Conservation (phyloP, 805 yeast species). For the Schizosaccharomyces osmophilus region DNA sequence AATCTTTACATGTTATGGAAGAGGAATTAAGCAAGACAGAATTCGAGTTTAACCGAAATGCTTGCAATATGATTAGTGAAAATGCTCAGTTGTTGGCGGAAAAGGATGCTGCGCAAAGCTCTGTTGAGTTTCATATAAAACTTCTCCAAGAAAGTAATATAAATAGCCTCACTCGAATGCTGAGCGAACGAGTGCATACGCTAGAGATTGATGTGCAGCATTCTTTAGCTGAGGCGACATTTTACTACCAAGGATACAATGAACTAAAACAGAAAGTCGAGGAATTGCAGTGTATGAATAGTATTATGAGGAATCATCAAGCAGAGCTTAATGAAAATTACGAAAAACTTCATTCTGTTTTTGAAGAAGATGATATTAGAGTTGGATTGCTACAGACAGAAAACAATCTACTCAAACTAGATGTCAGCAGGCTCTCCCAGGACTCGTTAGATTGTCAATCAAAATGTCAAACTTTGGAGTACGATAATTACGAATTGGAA, state of each 20-base stretch:
- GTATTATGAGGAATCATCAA: not conserved
- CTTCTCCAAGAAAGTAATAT: not conserved
- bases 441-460: not conserved
- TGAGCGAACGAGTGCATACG: not conserved
- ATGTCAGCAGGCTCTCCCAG: not conserved
- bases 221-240: not conserved
- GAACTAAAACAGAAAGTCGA: not conserved
- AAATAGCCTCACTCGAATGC: not conserved
- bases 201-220: not conserved
- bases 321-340: not conserved
- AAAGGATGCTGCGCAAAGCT: not conserved
- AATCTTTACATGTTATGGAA: not conserved
- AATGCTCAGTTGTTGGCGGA: not conserved
- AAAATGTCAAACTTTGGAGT: not conserved
- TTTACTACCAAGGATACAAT: not conserved
- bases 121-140: no score
- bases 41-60: not conserved
- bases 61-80: not conserved
- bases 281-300: not conserved
- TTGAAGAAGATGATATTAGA: not conserved
- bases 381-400: not conserved
- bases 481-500: not conserved
- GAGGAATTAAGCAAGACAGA: not conserved
- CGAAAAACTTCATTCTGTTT: not conserved
- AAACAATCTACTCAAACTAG: not conserved